Evolutionary conservation across 306 rosid species (phyloP).

Genomic region (Lupinus albus): DNA sequence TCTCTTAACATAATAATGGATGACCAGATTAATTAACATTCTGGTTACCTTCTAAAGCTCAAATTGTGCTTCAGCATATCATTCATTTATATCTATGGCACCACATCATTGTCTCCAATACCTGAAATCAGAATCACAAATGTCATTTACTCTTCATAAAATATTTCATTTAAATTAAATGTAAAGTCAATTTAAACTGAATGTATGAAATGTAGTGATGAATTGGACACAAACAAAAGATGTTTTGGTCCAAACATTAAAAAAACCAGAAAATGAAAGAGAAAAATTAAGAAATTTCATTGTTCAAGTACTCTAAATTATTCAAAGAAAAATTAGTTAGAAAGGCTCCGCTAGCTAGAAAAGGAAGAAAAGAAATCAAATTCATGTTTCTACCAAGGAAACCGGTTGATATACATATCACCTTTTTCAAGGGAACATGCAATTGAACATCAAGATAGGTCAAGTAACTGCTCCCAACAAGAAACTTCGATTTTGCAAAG

Average conservation of each 20-base stretch:
- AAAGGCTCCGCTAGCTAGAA: neutral
- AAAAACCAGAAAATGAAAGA: neutral
- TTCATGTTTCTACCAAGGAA: neutral
- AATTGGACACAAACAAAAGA: constrained; percentile 9
- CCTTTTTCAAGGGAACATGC: constrained; percentile 1
- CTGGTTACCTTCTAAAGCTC: constrained; percentile 56
- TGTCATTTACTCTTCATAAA: constrained; percentile 27
- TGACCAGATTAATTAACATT: constrained; percentile 51
- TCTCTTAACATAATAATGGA: constrained; percentile 41
- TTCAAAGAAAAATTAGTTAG: neutral
- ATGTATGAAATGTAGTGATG: neutral
- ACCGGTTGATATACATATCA: neutral
- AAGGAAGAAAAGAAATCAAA: neutral
- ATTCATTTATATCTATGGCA: constrained; percentile 28
- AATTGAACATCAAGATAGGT: constrained; percentile 7
- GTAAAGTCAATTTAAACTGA: constrained; percentile 9
- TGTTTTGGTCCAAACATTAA: constrained; percentile 16
- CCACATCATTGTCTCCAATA: constrained; percentile 33
- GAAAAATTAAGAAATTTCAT: neutral
- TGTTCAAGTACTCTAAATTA: constrained; percentile 1
- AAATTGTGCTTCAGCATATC: constrained; percentile 30
- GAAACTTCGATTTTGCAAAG: constrained; percentile 26
- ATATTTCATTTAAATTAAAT: neutral
- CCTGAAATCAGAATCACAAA: constrained; percentile 44
- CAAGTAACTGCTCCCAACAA: neutral